Percentiles rank a stretch among this genome's conserved stretches.
These are phyloP conservation scores for Spergularia bocconei DNA, from an alignment of 148 eudicot species.

Conservation along the genomic window DNA sequence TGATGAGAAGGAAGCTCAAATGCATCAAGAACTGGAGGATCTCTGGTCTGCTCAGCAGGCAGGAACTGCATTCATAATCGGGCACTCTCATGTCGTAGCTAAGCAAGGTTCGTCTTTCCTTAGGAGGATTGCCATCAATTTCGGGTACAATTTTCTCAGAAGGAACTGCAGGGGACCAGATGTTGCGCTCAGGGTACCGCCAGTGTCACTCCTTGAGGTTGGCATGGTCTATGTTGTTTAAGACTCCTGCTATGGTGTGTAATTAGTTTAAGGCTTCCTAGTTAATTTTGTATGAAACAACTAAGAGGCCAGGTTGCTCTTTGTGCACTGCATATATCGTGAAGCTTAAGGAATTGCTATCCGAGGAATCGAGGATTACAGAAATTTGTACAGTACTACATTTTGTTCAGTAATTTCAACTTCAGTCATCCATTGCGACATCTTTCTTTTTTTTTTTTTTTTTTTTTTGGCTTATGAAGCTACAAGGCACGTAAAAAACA, in stretches of 20 bases:
- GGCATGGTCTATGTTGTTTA: conserved; percentile 93
- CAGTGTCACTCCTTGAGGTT: conserved; percentile 79
- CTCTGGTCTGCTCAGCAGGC: conserved; percentile 61
- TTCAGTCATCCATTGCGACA: too few species aligned
- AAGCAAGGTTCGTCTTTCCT: conserved; percentile 76
- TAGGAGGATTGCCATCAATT: conserved; percentile 71
- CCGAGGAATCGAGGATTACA: not conserved
- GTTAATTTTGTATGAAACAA: conserved; percentile 15
- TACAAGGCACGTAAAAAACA: too few species aligned
- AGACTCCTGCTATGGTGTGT: conserved; percentile 7
- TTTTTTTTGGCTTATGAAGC: too few species aligned
- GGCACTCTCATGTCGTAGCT: conserved; percentile 79
- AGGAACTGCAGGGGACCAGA: conserved; percentile 84
- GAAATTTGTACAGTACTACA: not conserved
- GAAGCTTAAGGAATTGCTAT: not conserved
- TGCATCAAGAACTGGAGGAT: conserved; percentile 67
- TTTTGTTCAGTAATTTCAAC: too few species aligned
- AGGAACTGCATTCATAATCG: conserved; percentile 83
- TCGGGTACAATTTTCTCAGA: conserved; percentile 76
- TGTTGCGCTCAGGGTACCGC: conserved; percentile 76
- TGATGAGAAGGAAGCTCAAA: conserved; percentile 33
- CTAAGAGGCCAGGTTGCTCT: not conserved
- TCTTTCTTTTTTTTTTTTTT: too few species aligned
- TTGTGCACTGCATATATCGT: not conserved
- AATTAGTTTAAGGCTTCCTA: conserved; percentile 3